Evolutionary conservation across 345 rosid genomes (phyloP).

Genomic region (Corchorus olitorius): DNA sequence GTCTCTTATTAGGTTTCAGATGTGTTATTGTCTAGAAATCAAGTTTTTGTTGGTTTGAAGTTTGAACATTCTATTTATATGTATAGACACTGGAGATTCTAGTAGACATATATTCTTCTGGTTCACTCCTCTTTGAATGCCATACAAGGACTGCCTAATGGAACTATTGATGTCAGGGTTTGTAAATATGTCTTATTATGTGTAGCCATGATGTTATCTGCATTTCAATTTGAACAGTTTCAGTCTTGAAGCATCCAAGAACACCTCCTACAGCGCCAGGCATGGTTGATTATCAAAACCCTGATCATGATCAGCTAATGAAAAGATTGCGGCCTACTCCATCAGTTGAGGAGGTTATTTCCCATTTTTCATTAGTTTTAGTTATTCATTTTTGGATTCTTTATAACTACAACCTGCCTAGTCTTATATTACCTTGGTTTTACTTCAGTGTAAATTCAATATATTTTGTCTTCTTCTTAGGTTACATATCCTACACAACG

Average conservation of each 20-base stretch:
- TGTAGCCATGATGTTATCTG: slow-evolving; percentile 11
- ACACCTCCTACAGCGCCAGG: slow-evolving; percentile 69
- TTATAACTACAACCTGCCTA: slow-evolving; percentile 14
- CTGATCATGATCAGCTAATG: slow-evolving; percentile 80
- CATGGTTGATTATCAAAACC: slow-evolving; percentile 78
- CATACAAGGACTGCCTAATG: background rate
- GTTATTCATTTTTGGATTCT: slow-evolving; percentile 20
- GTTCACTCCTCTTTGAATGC: background rate
- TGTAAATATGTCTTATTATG: background rate
- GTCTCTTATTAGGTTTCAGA: background rate
- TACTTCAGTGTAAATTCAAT: slow-evolving; percentile 2
- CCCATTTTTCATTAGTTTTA: background rate
- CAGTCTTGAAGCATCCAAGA: slow-evolving; percentile 71
- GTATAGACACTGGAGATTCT: background rate
- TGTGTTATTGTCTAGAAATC: background rate
- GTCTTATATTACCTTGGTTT: slow-evolving; percentile 13
- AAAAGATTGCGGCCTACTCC: slow-evolving; percentile 80
- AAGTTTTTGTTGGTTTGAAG: background rate
- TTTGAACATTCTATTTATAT: background rate
- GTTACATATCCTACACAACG: slow-evolving; percentile 67
- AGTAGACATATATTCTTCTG: background rate
- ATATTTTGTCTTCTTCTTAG: slow-evolving; percentile 39
- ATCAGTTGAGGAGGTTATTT: slow-evolving; percentile 76
- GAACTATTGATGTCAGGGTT: slow-evolving; percentile 8
- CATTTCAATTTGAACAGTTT: slow-evolving; percentile 38